Conservation (phyloP, 139 green algal species). For the Volvox reticuliferus region DNA sequence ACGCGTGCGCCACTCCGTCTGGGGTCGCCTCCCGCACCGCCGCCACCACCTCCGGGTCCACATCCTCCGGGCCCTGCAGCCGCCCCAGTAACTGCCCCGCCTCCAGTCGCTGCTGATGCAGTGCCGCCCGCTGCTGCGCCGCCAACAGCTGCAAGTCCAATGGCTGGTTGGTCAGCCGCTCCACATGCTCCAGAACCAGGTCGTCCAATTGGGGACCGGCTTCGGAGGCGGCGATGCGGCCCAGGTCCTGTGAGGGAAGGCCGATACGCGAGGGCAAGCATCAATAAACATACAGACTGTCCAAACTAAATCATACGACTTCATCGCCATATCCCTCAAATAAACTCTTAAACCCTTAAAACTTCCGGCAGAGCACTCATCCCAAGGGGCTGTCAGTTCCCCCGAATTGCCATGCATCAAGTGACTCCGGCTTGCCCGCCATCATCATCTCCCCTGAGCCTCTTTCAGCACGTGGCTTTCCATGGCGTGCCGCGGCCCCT, state of each 20-base stretch:
- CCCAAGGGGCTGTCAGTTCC: too few species aligned
- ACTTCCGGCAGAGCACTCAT: too few species aligned
- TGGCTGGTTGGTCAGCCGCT: slow-evolving; percentile 35
- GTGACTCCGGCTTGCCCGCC: too few species aligned
- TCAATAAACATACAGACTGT: neutral
- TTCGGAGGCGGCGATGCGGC: slow-evolving; percentile 42
- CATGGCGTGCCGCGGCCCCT: too few species aligned
- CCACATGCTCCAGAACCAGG: slow-evolving; percentile 69
- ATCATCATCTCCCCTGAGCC: too few species aligned
- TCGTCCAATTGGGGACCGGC: slow-evolving; percentile 52
- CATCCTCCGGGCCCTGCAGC: neutral
- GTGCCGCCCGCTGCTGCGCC: neutral
- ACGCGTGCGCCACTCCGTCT: slow-evolving; percentile 33
- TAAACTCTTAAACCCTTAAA: neutral
- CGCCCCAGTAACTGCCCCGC: neutral
- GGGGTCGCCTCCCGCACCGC: neutral
- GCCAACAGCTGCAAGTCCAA: neutral
- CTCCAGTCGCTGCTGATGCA: neutral
- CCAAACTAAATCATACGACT: neutral
- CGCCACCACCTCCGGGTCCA: neutral
- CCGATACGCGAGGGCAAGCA: neutral
- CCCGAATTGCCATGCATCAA: too few species aligned
- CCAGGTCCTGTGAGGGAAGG: slow-evolving; percentile 43
- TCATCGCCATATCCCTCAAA: neutral
- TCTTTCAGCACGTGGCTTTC: too few species aligned